Evolutionary conservation across 768 basidiomycete genomes (phyloP).

Genomic region (Lentinula aciculospora): DNA sequence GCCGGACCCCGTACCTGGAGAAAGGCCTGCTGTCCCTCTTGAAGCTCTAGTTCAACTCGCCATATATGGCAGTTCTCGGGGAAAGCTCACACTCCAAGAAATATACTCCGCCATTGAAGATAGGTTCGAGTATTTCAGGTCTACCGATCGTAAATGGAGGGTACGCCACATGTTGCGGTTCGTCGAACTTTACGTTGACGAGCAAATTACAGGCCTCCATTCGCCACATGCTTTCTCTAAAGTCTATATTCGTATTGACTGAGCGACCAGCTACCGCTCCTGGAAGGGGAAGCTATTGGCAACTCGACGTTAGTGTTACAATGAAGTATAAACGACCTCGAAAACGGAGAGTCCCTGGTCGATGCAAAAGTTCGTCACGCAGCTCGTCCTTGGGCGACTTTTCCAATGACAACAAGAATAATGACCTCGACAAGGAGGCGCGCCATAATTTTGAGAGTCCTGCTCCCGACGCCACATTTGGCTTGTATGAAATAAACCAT

Average conservation of each 20-base stretch:
- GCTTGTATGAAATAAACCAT: background rate
- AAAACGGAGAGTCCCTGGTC: conserved; percentile 17
- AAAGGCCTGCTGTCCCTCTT: conserved; percentile 12
- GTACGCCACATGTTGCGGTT: conserved; percentile 22
- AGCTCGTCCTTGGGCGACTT: background rate
- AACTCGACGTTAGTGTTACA: conserved; percentile 36
- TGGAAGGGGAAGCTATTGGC: conserved; percentile 51
- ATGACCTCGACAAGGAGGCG: background rate
- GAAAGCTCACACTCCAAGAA: conserved; percentile 55
- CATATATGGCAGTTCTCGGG: conserved; percentile 52
- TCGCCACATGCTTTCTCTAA: conserved; percentile 4
- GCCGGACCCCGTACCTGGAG: background rate
- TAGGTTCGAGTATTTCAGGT: conserved; percentile 51
- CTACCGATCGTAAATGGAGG: conserved; percentile 51
- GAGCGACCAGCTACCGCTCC: conserved; percentile 49
- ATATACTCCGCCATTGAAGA: conserved; percentile 53
- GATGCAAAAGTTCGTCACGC: background rate
- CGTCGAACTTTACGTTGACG: background rate
- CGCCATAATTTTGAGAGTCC: background rate
- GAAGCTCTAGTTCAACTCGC: conserved; percentile 49
- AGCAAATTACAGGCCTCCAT: background rate
- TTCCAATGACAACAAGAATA: background rate
- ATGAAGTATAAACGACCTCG: conserved; percentile 36
- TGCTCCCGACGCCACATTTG: background rate
- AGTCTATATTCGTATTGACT: conserved; percentile 37